These are phyloP conservation scores for Pyrrhoderma lamaoense DNA, from an alignment of 1,284 basidiomycete species.

Conservation along the genomic window DNA sequence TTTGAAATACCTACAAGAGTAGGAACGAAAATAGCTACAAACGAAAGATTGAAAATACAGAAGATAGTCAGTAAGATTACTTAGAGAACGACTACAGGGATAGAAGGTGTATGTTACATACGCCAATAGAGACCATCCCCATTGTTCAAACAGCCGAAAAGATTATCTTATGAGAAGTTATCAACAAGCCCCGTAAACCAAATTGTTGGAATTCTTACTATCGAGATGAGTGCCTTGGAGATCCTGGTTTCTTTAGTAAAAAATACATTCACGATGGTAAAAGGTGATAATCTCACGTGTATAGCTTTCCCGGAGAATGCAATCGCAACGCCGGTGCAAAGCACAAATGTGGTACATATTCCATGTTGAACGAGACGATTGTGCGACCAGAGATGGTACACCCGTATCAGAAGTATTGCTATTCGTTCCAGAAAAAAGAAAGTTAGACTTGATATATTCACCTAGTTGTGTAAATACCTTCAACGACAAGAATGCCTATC, in stretches of 20 bases:
- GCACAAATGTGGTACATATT: slow-evolving; percentile 3
- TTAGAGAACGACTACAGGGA: too few relatives aligned
- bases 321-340: slow-evolving; percentile 4
- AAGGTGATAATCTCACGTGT: slow-evolving; percentile 1
- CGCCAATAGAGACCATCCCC: slow-evolving; percentile 16
- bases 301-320: slow-evolving; percentile 14
- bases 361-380: slow-evolving; percentile 4
- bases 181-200: too few relatives aligned
- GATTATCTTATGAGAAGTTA: background rate
- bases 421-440: background rate
- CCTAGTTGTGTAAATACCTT: slow-evolving; percentile 4
- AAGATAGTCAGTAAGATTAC: background rate
- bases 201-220: background rate
- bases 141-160: slow-evolving; percentile 11
- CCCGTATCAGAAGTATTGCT: slow-evolving; percentile 15
- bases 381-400: slow-evolving; percentile 17
- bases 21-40: slow-evolving; percentile 17
- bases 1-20: slow-evolving; percentile 13
- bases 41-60: background rate
- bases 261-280: background rate
- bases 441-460: background rate
- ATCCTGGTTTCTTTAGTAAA: background rate
- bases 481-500: slow-evolving; percentile 15
- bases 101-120: background rate
- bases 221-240: slow-evolving; percentile 8